Conservation (phyloP, 352 stramenopile species). For the Pilasporangium apinafurcum region DNA sequence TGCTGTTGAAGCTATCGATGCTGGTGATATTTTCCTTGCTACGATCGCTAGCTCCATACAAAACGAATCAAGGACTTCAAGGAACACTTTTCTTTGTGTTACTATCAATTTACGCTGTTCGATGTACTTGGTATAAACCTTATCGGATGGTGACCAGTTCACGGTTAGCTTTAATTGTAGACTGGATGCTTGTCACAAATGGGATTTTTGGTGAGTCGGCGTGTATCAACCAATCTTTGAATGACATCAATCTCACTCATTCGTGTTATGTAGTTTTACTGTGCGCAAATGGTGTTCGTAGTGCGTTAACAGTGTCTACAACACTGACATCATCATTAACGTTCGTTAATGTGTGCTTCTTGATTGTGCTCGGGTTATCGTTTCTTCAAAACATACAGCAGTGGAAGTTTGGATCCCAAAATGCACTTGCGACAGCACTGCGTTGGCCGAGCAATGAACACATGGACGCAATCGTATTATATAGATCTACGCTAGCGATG, state of each 20-base stretch:
- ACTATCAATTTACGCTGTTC: slow-evolving; percentile 15
- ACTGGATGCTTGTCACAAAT: slow-evolving; percentile 40
- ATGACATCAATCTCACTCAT: not conserved
- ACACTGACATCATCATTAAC: slow-evolving; percentile 33
- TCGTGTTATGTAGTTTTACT: slow-evolving; percentile 24
- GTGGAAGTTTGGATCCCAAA: not conserved
- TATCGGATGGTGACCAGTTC: slow-evolving; percentile 37
- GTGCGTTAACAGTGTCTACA: slow-evolving; percentile 56
- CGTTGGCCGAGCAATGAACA: slow-evolving; percentile 11
- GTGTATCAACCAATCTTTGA: no score
- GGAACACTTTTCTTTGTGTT: slow-evolving; percentile 32
- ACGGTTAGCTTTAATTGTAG: slow-evolving; percentile 17
- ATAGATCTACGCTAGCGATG: slow-evolving; percentile 6
- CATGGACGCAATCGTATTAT: slow-evolving; percentile 9
- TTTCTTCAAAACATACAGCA: slow-evolving; percentile 3
- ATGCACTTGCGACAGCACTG: not conserved
- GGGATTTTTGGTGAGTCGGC: slow-evolving; percentile 35
- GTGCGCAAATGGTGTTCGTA: slow-evolving; percentile 48
- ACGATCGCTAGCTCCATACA: slow-evolving; percentile 26
- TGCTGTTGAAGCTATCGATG: slow-evolving; percentile 38
- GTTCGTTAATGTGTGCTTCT: slow-evolving; percentile 33
- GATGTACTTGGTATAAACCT: slow-evolving; percentile 10
- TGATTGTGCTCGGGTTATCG: slow-evolving; percentile 14
- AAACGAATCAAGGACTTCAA: slow-evolving; percentile 40
- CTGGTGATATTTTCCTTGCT: slow-evolving; percentile 44